phyloP scores from a whole-genome alignment of 768 basidiomycete species.

The Kockovaella imperatae region DNA sequence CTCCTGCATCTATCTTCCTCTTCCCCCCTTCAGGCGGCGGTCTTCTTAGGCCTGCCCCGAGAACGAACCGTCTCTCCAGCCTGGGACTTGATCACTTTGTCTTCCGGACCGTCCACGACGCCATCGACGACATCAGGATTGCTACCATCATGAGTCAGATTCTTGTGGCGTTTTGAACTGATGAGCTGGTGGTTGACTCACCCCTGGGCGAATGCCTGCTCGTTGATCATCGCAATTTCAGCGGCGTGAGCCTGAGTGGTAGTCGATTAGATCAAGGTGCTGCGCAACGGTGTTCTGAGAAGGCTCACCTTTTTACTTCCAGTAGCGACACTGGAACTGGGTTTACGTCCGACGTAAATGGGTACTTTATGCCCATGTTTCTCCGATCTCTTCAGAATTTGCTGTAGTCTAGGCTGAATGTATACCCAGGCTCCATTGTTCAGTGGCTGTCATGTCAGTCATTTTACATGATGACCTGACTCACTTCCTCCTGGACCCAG shows the following conservation, averaged over 20 bases:
- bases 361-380: slow-evolving; percentile 89
- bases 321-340: slow-evolving; percentile 60
- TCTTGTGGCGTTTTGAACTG: too few relatives aligned
- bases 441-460: slow-evolving; percentile 55
- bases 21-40: too few relatives aligned
- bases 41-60: too few relatives aligned
- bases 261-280: too few relatives aligned
- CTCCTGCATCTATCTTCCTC: too few relatives aligned
- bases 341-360: slow-evolving; percentile 82
- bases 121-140: too few relatives aligned
- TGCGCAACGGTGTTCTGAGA: too few relatives aligned
- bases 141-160: too few relatives aligned
- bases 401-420: slow-evolving; percentile 83
- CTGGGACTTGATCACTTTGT: too few relatives aligned
- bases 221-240: slow-evolving; percentile 67
- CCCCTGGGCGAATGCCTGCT: slow-evolving; percentile 47
- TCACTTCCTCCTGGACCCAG: slow-evolving; percentile 71
- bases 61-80: too few relatives aligned
- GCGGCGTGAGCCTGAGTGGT: slow-evolving; percentile 88
- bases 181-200: too few relatives aligned
- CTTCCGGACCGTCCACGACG: too few relatives aligned
- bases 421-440: slow-evolving; percentile 99
- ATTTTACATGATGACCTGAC: slow-evolving; percentile 5
- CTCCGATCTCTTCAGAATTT: slow-evolving; percentile 81
- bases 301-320: slow-evolving; percentile 51